Evolutionary conservation across 306 rosid genomes (phyloP), one percentile per base, ranked within the genome.

Genomic region (Senna siamea): DNA sequence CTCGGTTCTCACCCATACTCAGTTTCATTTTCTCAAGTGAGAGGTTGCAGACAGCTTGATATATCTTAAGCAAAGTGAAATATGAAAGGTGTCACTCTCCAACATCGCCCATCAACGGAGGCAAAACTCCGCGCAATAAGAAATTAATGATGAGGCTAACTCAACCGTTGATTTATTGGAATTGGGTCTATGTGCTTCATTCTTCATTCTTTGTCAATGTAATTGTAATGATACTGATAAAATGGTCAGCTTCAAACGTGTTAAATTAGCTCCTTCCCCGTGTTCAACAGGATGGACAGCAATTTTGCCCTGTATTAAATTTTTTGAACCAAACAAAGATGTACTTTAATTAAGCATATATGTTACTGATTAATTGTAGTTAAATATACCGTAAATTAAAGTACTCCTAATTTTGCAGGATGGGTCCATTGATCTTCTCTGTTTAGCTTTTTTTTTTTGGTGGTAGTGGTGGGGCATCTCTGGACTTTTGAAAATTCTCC

Each of bases 81-180:
- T n/a, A 26, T 26, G 30, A n/a, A n/a, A n/a, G n/a, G n/a, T n/a
- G n/a, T n/a, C n/a, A n/a, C n/a, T n/a, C n/a, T n/a, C n/a, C n/a
- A n/a, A n/a, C n/a, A n/a, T n/a, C n/a, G n/a, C n/a, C 30, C 30
- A 26, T 26, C 30, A 79, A 20, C 18, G 60, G 70, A 38, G 70
- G 53, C 75, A 79, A 58, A 66, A 51, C 30, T 38, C 71, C 70
- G 20, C 34, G 57, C 60, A 73, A 38, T 18, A 35, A 44, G 82
- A 38, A 69, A n/a, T n/a, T n/a, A n/a, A 32, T 17, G 48, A 22
- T 9, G 26, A 61, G 26, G 28, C 28, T 58, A 76, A 66, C n/a
- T 30, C 76, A 40, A 41, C 15, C 26, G 10, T 53, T 37, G 46
- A 73, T 22, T 68, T 7, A 47, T 8, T 43, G 34, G n/a, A n/a